Conservation (phyloP, 768 basidiomycete species). For the Fistulinella prunicolor region DNA sequence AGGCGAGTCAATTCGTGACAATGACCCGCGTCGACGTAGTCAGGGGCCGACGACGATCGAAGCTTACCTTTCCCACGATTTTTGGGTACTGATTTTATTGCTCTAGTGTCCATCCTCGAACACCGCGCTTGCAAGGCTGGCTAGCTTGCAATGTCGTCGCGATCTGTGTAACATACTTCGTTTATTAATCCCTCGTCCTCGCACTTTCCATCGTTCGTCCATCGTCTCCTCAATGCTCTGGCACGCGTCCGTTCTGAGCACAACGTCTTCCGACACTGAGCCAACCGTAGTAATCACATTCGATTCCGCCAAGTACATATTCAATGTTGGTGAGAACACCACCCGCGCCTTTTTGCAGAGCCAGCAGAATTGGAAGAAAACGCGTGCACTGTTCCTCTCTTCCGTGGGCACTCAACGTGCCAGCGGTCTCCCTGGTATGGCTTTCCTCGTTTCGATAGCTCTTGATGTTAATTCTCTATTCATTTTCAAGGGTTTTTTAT, state of each 20-base stretch:
- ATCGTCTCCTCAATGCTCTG: conserved; percentile 46
- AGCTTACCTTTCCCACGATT: too few relatives aligned
- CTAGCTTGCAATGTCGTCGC: conserved; percentile 26
- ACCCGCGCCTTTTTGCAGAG: conserved; percentile 72
- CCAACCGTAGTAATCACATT: conserved; percentile 74
- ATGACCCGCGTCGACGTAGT: too few relatives aligned
- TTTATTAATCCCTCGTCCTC: conserved; percentile 5
- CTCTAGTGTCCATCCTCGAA: too few relatives aligned
- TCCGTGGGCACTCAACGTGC: conserved; percentile 58
- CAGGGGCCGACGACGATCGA: too few relatives aligned
- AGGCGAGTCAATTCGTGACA: too few relatives aligned
- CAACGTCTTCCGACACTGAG: conserved; percentile 72
- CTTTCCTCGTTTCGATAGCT: background rate
- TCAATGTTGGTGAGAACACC: conserved; percentile 84
- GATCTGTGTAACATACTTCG: conserved; percentile 23
- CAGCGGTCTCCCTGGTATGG: conserved; percentile 71
- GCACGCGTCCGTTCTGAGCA: conserved; percentile 58
- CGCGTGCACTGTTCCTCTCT: conserved; percentile 71
- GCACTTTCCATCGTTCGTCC: conserved; percentile 18
- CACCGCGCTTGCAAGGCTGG: conserved; percentile 17
- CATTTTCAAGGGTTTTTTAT: conserved; percentile 61
- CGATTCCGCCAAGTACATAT: conserved; percentile 78
- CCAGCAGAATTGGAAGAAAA: conserved; percentile 59
- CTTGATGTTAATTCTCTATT: background rate
- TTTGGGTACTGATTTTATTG: too few relatives aligned